Base-by-base conservation (phyloP, 2,329 filamentous ascomycete species). In the Alternaria novae-zelandiae region DNA sequence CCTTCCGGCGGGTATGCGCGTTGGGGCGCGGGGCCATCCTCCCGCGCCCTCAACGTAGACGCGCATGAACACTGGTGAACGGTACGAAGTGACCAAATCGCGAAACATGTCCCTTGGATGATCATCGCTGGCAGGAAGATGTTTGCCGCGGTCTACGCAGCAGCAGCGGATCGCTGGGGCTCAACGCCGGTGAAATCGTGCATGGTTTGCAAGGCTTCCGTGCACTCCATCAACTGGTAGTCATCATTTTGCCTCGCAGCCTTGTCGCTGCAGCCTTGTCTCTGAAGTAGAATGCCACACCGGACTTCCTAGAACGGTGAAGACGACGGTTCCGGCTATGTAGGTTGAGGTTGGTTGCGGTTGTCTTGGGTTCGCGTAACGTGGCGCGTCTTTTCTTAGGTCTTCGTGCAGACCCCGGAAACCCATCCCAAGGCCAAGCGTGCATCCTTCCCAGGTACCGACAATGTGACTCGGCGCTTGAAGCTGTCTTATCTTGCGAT, bases 321-420 rank as follows among this genome's bases (percentile, higher is more conserved):
- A 9, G 13, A 53, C 11, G n/a, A 20, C 30, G 9, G 6, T 36
- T 5, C 13, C 12, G 20, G 21, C 30, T 15, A 25, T 17, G 20
- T 7, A 36, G 9, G 28, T 23, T 41, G 13, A 8, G 17, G 11
- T 41, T 11, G 9, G 20, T 30, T 54, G 23, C 28, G n/a, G 20
- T 50, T 50, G 6, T 26, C 25, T 21, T n/a, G 12, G 17, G 20
- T 20, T 15, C 26, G 26, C 36, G 10, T 59, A 15, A n/a, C 13
- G 26, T 45, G 12, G 25, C 17, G n/a, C n/a, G 43, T 55, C 60
- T 59, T 50, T 63, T 63, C 56, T 63, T 63, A 59, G 60, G 26
- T 36, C 50, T 63, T 10, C 36, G 28, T 59, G 50, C 60, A 59
- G 10, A 41, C 15, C 36, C 36, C 36, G 36, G 36, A 41, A 12